Evolutionary conservation across 2,329 filamentous ascomycete genomes (phyloP).

Genomic region (Aspergillus proliferans): DNA sequence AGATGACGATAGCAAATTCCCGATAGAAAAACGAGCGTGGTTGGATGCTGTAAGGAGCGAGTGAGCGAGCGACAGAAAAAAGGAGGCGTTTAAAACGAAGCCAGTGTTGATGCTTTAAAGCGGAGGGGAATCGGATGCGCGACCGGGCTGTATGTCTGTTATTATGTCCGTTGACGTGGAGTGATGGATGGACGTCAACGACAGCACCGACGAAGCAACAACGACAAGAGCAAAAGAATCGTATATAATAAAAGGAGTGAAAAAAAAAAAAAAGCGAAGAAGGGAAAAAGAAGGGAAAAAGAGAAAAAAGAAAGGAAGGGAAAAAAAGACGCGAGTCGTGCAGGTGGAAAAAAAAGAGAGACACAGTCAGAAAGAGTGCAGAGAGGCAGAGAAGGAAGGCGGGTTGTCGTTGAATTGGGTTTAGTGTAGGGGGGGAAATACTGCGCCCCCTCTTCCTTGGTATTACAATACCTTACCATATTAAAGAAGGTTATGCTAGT

Average conservation of each 20-base stretch:
- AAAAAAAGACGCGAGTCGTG: neutral
- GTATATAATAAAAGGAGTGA: constrained; percentile 3
- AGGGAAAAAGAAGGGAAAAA: constrained; percentile 1
- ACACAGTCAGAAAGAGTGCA: constrained; percentile 1
- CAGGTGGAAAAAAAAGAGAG: neutral
- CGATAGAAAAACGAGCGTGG: constrained; percentile 23
- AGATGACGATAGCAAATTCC: neutral
- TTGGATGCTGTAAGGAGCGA: constrained; percentile 13
- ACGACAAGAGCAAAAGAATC: neutral
- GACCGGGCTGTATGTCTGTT: neutral
- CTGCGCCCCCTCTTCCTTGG: no score
- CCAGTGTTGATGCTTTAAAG: neutral
- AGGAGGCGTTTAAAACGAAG: neutral
- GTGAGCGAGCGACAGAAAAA: constrained; percentile 18
- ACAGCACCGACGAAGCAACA: neutral
- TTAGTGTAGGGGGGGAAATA: no score
- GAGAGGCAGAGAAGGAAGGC: neutral
- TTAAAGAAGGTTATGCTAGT: no score
- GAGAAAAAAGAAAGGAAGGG: neutral
- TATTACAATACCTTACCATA: no score
- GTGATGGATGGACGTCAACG: neutral
- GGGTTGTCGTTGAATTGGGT: neutral
- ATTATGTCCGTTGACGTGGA: neutral
- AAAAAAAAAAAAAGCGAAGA: constrained; percentile 1
- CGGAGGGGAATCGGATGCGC: neutral